Conservation (phyloP, 2,329 filamentous ascomycete genomes). For the Escovopsis weberi region DNA sequence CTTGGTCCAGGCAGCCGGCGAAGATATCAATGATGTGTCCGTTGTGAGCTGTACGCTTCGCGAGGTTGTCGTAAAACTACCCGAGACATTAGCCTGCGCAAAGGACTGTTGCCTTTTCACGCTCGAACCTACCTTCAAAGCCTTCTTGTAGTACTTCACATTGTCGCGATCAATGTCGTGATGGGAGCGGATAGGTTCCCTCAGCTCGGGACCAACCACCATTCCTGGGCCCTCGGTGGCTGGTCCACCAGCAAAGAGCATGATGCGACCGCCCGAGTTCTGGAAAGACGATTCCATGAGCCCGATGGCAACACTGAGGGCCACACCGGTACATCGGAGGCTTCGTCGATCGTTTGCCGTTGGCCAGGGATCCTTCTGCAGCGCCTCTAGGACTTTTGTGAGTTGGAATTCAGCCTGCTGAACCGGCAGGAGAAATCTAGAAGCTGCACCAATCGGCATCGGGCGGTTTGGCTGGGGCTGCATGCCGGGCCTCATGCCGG, state of each 20-base stretch:
- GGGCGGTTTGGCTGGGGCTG: conserved; percentile 62
- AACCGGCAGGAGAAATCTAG: conserved; percentile 84
- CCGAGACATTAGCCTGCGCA: neutral
- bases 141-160: conserved; percentile 99
- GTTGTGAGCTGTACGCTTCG: conserved; percentile 89
- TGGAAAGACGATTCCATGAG: conserved; percentile 90
- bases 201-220: conserved; percentile 89
- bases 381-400: conserved; percentile 85
- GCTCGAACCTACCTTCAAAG: conserved; percentile 55
- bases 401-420: conserved; percentile 95
- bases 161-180: conserved; percentile 98
- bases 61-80: conserved; percentile 86
- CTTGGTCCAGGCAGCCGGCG: conserved; percentile 91
- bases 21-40: conserved; percentile 97
- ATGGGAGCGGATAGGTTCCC: conserved; percentile 93
- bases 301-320: conserved; percentile 87
- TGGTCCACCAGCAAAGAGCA: conserved; percentile 91
- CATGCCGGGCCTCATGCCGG: conserved; percentile 60
- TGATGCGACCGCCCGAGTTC: conserved; percentile 86
- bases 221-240: conserved; percentile 93
- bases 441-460: conserved; percentile 63
- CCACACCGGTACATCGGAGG: conserved; percentile 85
- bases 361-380: conserved; percentile 96
- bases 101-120: neutral
- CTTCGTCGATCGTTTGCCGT: conserved; percentile 86